These are phyloP conservation scores for Nitzschia sp. DNA, from an alignment of 108 stramenopile genomes.

Conservation along the genomic window DNA sequence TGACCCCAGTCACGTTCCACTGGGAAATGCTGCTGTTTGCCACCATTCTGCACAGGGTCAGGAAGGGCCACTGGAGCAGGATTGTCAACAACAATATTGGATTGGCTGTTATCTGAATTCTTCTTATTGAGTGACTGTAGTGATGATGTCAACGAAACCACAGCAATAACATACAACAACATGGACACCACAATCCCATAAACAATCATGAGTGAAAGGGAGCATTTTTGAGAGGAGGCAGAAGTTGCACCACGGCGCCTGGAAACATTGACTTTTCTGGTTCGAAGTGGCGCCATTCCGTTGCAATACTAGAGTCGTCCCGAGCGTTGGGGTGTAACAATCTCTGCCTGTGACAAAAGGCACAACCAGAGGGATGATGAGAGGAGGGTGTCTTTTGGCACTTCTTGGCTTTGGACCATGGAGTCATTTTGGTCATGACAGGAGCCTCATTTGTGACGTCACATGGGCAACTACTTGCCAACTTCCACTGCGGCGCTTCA, in stretches of 20 bases:
- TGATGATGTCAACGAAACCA: slow-evolving; percentile 6
- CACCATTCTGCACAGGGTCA: neutral
- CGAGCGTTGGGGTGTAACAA: too few relatives aligned
- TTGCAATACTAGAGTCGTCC: too few relatives aligned
- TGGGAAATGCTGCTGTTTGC: neutral
- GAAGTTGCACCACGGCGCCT: neutral
- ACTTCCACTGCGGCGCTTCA: too few relatives aligned
- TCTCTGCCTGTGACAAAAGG: too few relatives aligned
- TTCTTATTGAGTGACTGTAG: neutral
- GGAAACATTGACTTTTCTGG: slow-evolving; percentile 30
- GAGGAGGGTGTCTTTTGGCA: too few relatives aligned
- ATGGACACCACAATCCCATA: slow-evolving; percentile 2
- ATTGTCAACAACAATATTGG: too few relatives aligned
- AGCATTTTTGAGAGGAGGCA: neutral
- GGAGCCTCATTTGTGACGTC: too few relatives aligned
- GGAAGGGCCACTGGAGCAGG: neutral
- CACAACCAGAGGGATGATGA: too few relatives aligned
- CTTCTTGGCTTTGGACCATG: too few relatives aligned
- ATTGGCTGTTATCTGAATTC: neutral
- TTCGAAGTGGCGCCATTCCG: slow-evolving; percentile 1
- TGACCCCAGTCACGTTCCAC: slow-evolving; percentile 1
- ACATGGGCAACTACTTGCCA: too few relatives aligned
- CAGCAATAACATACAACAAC: slow-evolving; percentile 12
- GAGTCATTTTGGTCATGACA: too few relatives aligned
- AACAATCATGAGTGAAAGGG: slow-evolving; percentile 4